Base-by-base conservation (phyloP, 192 early-diverging fungal species). In the Coemansia guatemalensis region DNA sequence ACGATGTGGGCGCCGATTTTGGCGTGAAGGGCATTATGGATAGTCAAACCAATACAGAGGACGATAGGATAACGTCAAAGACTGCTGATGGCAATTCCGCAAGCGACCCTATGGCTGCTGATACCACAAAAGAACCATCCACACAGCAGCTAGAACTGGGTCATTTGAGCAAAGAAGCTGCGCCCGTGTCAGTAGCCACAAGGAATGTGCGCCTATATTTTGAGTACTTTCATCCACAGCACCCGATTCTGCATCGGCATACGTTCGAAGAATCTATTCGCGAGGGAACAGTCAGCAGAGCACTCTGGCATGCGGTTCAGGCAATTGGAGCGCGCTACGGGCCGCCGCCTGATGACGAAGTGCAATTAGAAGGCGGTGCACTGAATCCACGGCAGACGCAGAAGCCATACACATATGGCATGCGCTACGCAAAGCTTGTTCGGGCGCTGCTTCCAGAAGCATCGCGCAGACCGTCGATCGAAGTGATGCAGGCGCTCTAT, bases 251-350 rank as follows among this genome's bases (percentile, higher is more conserved):
- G 41, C 79, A 82, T 56, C 79, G 79, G 22, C 54, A 56, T 33
- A 73, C 79, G 20, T 82, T 82, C 41, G 79, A 82, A 50, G 51
- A 60, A 22, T 50, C 64, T 2, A 67, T 82, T 39, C 69, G 54
- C 50, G 51, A 69, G 4, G 79, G 73, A 24, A 73, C 64, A 0
- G 79, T 67, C 32, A 73, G 27, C 62, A 60, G 61, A 25, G 70
- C 67, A 23, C 73, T 82, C 14, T 75, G 69, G 79, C 69, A 73
- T 11, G 69, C 73, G 3, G 79, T 82, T 27, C 79, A 60, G 55
- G 79, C 79, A 7, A 82, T 82, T 41, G 79, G 69, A 1, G 74
- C 72, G 30, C 78, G 78, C 26, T 80, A 80, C 29, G 71, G 68
- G 20, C 65, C 75, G 7, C 8, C 53, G 25, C 64, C 73, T 21